These are phyloP conservation scores for Sarcomyxa edulis DNA, from an alignment of 768 basidiomycete genomes.

Conservation along the genomic window DNA sequence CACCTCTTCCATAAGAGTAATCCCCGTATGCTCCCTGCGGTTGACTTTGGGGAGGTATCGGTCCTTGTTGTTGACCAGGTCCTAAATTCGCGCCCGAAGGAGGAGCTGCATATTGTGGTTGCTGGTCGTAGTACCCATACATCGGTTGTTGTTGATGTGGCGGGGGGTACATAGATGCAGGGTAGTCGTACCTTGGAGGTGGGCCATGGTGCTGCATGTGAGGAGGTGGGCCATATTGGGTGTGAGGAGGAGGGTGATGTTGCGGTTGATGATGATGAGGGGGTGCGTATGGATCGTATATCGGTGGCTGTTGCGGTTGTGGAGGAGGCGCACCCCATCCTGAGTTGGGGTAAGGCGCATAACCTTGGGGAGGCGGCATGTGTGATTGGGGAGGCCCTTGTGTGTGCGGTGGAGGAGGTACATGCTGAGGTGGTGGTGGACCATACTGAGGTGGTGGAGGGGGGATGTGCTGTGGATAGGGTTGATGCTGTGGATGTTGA, in stretches of 20 bases:
- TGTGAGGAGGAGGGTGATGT: conserved; percentile 8
- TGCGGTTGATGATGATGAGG: conserved; percentile 10
- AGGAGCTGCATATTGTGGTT: conserved; percentile 11
- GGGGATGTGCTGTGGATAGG: conserved; percentile 12
- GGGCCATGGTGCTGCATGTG: conserved; percentile 10
- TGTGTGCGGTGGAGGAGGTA: conserved; percentile 5
- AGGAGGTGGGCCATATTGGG: conserved; percentile 7
- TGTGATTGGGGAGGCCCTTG: neutral
- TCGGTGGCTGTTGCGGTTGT: conserved; percentile 9
- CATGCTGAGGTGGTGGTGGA: conserved; percentile 6
- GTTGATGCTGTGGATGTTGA: conserved; percentile 6
- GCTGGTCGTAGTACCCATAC: conserved; percentile 14
- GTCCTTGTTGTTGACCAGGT: neutral
- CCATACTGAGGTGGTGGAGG: conserved; percentile 10
- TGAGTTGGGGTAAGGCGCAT: conserved; percentile 10
- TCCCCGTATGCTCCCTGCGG: conserved; percentile 4
- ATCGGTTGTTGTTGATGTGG: conserved; percentile 7
- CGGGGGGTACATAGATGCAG: conserved; percentile 3
- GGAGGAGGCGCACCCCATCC: conserved; percentile 11
- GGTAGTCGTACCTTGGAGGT: conserved; percentile 8
- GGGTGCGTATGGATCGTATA: conserved; percentile 12
- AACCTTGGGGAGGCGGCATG: neutral
- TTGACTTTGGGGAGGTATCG: neutral
- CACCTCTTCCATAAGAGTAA: conserved; percentile 3
- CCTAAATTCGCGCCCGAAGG: neutral